Evolutionary conservation across 257 asterid species (phyloP).

Genomic region (Mentha longifolia): DNA sequence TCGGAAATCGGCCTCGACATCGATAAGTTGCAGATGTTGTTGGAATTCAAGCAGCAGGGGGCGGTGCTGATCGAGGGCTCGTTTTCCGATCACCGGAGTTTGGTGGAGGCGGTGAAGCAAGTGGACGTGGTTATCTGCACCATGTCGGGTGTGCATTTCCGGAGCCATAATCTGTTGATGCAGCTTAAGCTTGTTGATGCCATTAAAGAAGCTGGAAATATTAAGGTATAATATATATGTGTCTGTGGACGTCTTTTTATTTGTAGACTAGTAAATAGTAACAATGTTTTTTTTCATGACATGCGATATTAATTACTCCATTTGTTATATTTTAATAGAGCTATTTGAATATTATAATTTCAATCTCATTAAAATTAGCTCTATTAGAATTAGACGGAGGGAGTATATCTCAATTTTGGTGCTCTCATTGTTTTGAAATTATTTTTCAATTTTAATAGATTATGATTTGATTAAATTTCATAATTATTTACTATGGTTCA

Average conservation of each 20-base stretch:
- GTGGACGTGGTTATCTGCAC: conserved; percentile 86
- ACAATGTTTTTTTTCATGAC: no score
- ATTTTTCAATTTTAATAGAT: no score
- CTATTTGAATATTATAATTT: no score
- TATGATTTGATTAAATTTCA: no score
- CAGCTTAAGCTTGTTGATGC: conserved; percentile 84
- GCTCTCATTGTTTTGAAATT: no score
- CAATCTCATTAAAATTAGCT: no score
- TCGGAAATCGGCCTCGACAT: conserved; percentile 73
- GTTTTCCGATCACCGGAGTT: conserved; percentile 66
- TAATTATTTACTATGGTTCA: no score
- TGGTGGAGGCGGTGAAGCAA: conserved; percentile 74
- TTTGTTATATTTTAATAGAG: no score
- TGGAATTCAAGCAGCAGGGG: conserved; percentile 72
- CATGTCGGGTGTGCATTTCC: conserved; percentile 82
- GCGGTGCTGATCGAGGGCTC: conserved; percentile 71
- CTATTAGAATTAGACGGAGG: no score
- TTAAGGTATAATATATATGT: conserved; percentile 50
- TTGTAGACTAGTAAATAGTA: background rate
- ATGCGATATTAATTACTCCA: no score
- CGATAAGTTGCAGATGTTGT: conserved; percentile 61
- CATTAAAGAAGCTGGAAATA: conserved; percentile 84
- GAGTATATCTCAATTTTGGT: no score
- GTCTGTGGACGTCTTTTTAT: no score
- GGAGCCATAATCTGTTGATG: conserved; percentile 67